Conservation (phyloP, 495 filamentous ascomycete genomes). For the Astrothelium subdiscretum region DNA sequence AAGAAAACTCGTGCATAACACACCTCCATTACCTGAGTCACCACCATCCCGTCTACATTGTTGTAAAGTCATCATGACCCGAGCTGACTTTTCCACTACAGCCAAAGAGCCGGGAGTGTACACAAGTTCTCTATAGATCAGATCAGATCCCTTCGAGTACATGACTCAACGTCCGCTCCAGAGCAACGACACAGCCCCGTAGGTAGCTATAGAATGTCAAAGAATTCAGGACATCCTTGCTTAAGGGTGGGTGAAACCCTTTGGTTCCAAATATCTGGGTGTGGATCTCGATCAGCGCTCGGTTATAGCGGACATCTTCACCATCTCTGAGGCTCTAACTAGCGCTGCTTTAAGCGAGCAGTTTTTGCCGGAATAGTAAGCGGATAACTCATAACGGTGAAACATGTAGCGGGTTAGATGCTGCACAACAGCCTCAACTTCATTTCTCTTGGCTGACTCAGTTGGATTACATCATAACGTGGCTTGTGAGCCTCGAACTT, state of each 20-base stretch:
- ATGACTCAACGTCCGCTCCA: background rate
- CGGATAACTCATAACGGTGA: background rate
- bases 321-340: background rate
- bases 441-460: background rate
- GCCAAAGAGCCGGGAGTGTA: background rate
- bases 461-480: background rate
- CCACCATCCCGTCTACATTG: background rate
- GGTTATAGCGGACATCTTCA: background rate
- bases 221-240: background rate
- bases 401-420: background rate
- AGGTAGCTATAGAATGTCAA: background rate
- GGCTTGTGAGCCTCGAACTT: background rate
- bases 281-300: background rate
- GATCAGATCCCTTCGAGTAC: background rate
- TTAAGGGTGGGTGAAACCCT: background rate
- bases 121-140: background rate
- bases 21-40: background rate
- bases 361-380: too few relatives aligned
- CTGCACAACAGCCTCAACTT: background rate
- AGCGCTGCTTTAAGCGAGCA: background rate
- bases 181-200: background rate
- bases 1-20: background rate
- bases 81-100: background rate
- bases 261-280: background rate
- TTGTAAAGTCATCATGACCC: background rate